Percentiles rank a stretch among this genome's conserved stretches.
Conservation (phyloP, 768 basidiomycete genomes). For the Clathrus columnatus region DNA sequence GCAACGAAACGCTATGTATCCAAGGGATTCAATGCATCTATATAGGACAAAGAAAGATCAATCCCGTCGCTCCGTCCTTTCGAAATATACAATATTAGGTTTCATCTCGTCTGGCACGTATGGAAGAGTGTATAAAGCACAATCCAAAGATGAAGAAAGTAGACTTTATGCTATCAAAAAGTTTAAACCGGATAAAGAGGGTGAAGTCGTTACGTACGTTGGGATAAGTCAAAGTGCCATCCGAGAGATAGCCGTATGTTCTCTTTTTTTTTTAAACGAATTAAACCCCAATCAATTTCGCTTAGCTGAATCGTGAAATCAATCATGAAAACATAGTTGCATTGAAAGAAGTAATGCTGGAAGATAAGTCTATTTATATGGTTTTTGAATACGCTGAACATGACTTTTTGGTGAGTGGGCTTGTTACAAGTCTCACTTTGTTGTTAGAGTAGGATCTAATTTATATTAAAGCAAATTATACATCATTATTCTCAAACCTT, state of each 20-base stretch:
- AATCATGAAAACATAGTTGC: constrained; percentile 85
- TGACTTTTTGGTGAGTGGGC: no score
- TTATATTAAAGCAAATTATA: no score
- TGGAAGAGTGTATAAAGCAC: constrained; percentile 97
- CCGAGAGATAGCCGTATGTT: constrained; percentile 85
- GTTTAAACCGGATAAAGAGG: constrained; percentile 99
- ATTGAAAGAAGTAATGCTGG: no score
- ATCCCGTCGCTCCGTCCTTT: constrained; percentile 54
- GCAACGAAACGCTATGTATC: no score
- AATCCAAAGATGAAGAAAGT: constrained; percentile 54
- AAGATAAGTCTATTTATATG: constrained; percentile 99
- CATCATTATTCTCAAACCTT: no score
- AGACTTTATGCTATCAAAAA: constrained; percentile 77
- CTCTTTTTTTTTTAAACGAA: neutral
- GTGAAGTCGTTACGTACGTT: constrained; percentile 90
- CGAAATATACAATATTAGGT: constrained; percentile 87
- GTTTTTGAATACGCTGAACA: constrained; percentile 99
- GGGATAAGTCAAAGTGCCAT: constrained; percentile 98
- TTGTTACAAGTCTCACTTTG: no score
- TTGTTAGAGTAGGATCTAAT: no score
- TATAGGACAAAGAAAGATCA: constrained; percentile 77
- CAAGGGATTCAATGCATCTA: no score
- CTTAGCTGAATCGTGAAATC: no score
- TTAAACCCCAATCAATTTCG: no score
- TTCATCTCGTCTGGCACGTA: constrained; percentile 98